Evolutionary conservation across 306 rosid species (phyloP).

Genomic region (Oemleria cerasiformis): DNA sequence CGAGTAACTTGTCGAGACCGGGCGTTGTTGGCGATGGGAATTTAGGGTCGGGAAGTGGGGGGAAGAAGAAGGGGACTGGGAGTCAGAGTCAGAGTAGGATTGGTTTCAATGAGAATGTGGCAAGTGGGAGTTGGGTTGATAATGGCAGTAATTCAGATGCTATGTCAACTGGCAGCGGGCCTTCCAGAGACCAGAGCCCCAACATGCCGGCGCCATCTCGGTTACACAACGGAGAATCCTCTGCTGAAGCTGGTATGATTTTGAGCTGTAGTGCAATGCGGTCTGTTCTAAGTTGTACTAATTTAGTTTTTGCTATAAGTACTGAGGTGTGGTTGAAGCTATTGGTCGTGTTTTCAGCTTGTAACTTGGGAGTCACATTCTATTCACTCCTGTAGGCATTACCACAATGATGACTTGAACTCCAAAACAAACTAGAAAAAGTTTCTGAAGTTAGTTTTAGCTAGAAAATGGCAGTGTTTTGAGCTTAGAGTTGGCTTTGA

Average conservation of each 20-base stretch:
- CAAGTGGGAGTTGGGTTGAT: constrained; percentile 42
- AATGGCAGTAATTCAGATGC: constrained; percentile 56
- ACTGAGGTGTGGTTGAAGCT: not conserved
- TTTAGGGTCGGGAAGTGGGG: constrained; percentile 32
- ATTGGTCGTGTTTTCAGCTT: not conserved
- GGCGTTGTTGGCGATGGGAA: constrained; percentile 24
- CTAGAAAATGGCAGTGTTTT: not conserved
- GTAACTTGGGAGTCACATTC: not conserved
- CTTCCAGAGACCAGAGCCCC: constrained; percentile 66
- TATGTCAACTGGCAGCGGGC: constrained; percentile 50
- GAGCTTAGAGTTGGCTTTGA: not conserved
- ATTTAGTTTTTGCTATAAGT: not conserved
- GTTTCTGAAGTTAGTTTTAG: not conserved
- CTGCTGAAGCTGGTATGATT: constrained; percentile 59
- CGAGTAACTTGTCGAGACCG: constrained; percentile 66
- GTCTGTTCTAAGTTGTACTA: not conserved
- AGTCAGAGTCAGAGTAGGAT: constrained; percentile 36
- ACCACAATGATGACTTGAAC: not conserved
- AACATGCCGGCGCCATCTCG: constrained; percentile 52
- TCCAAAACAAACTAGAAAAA: not conserved
- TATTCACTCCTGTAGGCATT: not conserved
- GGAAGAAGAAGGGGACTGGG: constrained; percentile 53
- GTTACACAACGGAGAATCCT: constrained; percentile 64
- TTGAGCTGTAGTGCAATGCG: not conserved
- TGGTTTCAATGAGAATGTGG: constrained; percentile 49